A percentile compares a stretch with the other conserved stretches of the same genome.
Evolutionary conservation across 148 eudicot genomes (phyloP).

Genomic region (Bassia scoparia): DNA sequence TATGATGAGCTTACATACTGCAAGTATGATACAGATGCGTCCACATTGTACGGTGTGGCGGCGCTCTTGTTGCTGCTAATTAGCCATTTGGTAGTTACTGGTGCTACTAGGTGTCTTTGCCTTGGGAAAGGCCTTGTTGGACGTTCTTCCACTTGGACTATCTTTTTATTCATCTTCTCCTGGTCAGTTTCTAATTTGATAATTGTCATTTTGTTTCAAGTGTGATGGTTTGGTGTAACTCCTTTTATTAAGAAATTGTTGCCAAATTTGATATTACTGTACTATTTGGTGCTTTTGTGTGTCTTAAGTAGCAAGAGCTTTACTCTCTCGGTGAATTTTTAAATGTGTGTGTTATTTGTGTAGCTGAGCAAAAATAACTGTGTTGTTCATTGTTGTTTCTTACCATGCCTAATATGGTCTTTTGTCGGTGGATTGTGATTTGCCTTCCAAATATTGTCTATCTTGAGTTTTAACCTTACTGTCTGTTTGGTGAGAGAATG

Average conservation of each 20-base stretch:
- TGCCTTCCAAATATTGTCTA: too few species aligned
- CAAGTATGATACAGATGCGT: conserved; percentile 72
- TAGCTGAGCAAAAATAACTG: background rate
- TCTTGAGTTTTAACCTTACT: too few species aligned
- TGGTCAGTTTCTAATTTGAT: conserved; percentile 39
- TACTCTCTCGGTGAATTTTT: background rate
- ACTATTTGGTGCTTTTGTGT: background rate
- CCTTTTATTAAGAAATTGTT: background rate
- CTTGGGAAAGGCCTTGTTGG: conserved; percentile 81
- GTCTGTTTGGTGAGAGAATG: too few species aligned
- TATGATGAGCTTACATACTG: conserved; percentile 83
- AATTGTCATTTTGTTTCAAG: background rate
- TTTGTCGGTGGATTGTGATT: too few species aligned
- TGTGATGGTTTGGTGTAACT: background rate
- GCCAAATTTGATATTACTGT: background rate
- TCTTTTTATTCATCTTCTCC: conserved; percentile 76
- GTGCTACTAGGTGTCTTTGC: conserved; percentile 84
- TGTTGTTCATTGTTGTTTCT: background rate
- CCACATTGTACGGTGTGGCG: conserved; percentile 73
- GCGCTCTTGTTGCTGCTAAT: conserved; percentile 78
- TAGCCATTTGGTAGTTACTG: conserved; percentile 67
- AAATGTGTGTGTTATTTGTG: background rate
- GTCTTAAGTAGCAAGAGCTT: background rate
- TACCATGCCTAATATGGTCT: background rate
- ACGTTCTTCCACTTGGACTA: conserved; percentile 45